These are phyloP conservation scores for Acacia concinna DNA, from an alignment of 331 rosid genomes.

Conservation along the genomic window DNA sequence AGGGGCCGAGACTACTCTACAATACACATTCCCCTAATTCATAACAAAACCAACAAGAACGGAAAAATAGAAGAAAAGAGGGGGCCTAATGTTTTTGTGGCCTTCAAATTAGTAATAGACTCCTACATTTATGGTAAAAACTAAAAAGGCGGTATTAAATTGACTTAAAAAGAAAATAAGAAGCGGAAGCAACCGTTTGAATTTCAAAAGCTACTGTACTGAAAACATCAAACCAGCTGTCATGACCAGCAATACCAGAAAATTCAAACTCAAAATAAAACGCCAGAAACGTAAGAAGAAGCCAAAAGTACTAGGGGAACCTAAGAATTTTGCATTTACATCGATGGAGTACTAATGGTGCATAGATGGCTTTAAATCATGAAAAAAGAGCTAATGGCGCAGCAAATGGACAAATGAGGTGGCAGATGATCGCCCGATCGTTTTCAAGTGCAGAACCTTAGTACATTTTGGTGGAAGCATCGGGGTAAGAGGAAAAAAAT, in stretches of 20 bases:
- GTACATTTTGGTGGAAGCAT: neutral
- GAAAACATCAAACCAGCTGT: neutral
- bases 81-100: neutral
- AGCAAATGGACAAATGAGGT: slow-evolving; percentile 14
- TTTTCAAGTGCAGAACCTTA: neutral
- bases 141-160: neutral
- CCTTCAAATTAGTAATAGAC: neutral
- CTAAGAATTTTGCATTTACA: neutral
- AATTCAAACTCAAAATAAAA: neutral
- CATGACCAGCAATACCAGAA: neutral
- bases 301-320: neutral
- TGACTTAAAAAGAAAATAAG: neutral
- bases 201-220: neutral
- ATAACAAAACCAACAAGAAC: neutral
- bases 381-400: neutral
- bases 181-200: neutral
- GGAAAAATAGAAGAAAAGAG: neutral
- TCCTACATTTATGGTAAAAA: neutral
- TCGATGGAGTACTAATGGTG: neutral
- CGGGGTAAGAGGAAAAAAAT: neutral
- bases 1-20: slow-evolving; percentile 24
- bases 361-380: slow-evolving; percentile 1
- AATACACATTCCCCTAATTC: neutral
- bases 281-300: neutral
- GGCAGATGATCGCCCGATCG: neutral